Conservation (phyloP, 495 filamentous ascomycete species). For the Penicillium paradoxum region DNA sequence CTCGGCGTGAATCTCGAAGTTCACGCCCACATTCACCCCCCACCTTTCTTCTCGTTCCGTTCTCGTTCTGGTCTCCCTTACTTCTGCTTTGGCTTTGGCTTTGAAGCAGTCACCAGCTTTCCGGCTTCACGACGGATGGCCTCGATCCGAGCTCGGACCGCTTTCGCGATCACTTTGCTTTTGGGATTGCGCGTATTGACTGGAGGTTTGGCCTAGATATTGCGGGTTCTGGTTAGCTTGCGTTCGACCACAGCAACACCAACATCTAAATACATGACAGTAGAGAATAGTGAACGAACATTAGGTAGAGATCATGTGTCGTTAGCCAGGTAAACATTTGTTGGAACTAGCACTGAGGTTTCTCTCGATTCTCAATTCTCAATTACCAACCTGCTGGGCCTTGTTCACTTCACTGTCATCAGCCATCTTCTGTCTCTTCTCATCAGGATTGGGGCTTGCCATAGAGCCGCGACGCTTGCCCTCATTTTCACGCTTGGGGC, state of each 20-base stretch:
- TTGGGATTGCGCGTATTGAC: slow-evolving; percentile 21
- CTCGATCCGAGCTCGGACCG: slow-evolving; percentile 65
- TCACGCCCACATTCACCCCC: not conserved
- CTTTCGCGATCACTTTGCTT: slow-evolving; percentile 58
- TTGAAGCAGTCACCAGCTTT: slow-evolving; percentile 23
- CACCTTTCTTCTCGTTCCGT: not conserved
- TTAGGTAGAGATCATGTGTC: not conserved
- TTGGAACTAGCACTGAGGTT: not conserved
- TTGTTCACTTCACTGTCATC: slow-evolving; percentile 31
- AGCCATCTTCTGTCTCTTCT: slow-evolving; percentile 52
- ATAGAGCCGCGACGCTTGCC: slow-evolving; percentile 48
- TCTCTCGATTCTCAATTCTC: slow-evolving; percentile 10
- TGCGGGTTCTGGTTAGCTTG: slow-evolving; percentile 8
- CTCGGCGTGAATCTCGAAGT: not conserved
- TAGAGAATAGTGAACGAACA: not conserved
- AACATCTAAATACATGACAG: too few relatives aligned
- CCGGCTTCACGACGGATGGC: slow-evolving; percentile 32
- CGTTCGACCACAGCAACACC: too few relatives aligned
- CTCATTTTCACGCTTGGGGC: slow-evolving; percentile 32
- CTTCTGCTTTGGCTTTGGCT: too few relatives aligned
- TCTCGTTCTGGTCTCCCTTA: not conserved
- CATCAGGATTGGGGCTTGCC: slow-evolving; percentile 46
- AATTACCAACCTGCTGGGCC: slow-evolving; percentile 48
- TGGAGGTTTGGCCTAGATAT: slow-evolving; percentile 1
- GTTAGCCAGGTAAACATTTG: not conserved